These are phyloP conservation scores for Aspergillus versicolor DNA, from an alignment of 2,329 filamentous ascomycete genomes.

Conservation along the genomic window DNA sequence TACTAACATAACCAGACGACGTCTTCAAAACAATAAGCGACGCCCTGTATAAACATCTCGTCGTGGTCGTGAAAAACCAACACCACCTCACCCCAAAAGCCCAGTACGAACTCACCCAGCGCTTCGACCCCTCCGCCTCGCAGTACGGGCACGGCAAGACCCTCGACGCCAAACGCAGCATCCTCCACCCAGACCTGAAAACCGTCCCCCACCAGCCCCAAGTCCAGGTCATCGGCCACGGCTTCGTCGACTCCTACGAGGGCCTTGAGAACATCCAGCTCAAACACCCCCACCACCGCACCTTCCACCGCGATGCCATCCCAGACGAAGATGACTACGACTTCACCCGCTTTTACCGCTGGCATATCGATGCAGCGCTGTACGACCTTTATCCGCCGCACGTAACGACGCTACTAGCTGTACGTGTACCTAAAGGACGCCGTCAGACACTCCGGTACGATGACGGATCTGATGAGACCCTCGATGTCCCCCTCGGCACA, in stretches of 20 bases:
- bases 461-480: conserved; percentile 65
- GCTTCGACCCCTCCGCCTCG: conserved; percentile 66
- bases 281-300: conserved; percentile 73
- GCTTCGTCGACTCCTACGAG: conserved; percentile 67
- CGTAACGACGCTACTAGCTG: conserved; percentile 71
- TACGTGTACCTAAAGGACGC: conserved; percentile 67
- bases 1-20: conserved; percentile 47
- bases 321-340: conserved; percentile 60
- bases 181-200: conserved; percentile 77
- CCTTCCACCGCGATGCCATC: conserved; percentile 68
- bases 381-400: conserved; percentile 73
- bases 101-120: conserved; percentile 71
- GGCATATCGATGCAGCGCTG: conserved; percentile 78
- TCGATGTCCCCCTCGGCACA: conserved; percentile 70
- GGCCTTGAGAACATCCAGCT: conserved; percentile 67
- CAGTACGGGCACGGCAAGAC: conserved; percentile 77
- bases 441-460: conserved; percentile 70
- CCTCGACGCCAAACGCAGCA: conserved; percentile 62
- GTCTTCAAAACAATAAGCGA: conserved; percentile 65
- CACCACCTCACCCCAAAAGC: conserved; percentile 63
- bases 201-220: conserved; percentile 78
- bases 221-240: conserved; percentile 78
- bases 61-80: conserved; percentile 71
- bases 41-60: conserved; percentile 66
- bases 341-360: conserved; percentile 66